Percentiles rank a stretch among this genome's conserved stretches.
Evolutionary conservation across 1,284 basidiomycete genomes (phyloP).

Genomic region (Microbotryum intermedium): DNA sequence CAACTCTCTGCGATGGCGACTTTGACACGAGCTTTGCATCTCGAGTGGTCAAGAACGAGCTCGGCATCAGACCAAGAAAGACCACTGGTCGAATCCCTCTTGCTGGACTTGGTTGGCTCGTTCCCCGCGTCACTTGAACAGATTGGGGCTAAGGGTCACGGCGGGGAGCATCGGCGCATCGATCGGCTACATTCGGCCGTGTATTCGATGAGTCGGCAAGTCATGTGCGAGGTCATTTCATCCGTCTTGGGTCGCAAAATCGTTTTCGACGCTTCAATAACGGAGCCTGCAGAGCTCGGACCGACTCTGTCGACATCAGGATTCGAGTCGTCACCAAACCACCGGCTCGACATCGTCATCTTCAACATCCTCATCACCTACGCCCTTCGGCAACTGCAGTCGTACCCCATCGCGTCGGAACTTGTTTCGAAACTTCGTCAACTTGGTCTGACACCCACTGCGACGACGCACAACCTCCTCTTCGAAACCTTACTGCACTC

Average conservation of each 20-base stretch:
- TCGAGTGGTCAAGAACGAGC: neutral
- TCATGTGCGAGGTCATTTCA: neutral
- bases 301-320: neutral
- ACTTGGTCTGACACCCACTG: constrained; percentile 3
- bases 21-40: constrained; percentile 11
- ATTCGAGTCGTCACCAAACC: neutral
- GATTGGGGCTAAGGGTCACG: neutral
- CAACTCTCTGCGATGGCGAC: constrained; percentile 7
- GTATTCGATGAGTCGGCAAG: neutral
- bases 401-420: constrained; percentile 12
- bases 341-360: neutral
- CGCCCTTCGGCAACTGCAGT: constrained; percentile 11
- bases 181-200: constrained; percentile 2
- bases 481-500: neutral
- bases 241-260: neutral
- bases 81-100: neutral
- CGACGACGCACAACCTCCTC: constrained; percentile 16
- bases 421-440: constrained; percentile 9
- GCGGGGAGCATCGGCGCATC: constrained; percentile 1
- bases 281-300: neutral
- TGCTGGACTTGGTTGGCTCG: neutral
- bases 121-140: too few species aligned
- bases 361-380: constrained; percentile 22
- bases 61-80: neutral
- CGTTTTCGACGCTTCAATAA: neutral